Evolutionary conservation across 345 rosid genomes (phyloP).

Genomic region (Aegle marmelos): DNA sequence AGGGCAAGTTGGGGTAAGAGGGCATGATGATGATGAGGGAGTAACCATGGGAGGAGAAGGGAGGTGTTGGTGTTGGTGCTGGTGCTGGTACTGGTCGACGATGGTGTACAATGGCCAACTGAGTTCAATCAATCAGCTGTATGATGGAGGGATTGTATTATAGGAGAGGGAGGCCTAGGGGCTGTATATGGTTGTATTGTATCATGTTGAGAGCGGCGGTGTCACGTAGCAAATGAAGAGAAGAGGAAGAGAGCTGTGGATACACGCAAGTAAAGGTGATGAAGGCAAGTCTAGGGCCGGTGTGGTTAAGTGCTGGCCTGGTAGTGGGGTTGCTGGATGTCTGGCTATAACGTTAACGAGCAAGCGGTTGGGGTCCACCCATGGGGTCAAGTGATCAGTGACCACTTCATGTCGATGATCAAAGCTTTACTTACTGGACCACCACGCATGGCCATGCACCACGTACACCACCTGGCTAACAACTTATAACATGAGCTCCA

Average conservation of each 20-base stretch:
- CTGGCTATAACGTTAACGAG: neutral
- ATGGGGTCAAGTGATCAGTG: neutral
- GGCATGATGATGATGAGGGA: constrained; percentile 35
- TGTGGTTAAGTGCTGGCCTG: neutral
- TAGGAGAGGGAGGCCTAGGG: too few relatives aligned
- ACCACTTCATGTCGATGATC: neutral
- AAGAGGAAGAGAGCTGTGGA: neutral
- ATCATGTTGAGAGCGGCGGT: neutral
- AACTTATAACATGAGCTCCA: too few relatives aligned
- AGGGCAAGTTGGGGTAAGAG: constrained; percentile 33
- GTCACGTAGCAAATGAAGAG: neutral
- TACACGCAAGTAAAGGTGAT: neutral
- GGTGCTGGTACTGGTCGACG: neutral
- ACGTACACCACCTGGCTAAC: too few relatives aligned
- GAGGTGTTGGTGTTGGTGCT: neutral
- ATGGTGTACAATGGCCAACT: too few relatives aligned
- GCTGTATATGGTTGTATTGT: too few relatives aligned
- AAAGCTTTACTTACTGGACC: too few relatives aligned
- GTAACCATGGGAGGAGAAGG: constrained; percentile 40
- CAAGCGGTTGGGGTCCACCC: neutral
- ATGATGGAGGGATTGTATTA: too few relatives aligned
- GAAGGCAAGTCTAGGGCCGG: neutral
- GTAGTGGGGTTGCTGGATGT: neutral
- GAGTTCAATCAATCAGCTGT: too few relatives aligned
- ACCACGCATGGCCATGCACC: too few relatives aligned